Evolutionary conservation across 805 yeast genomes (phyloP).

Genomic region (Brettanomyces anomalus): DNA sequence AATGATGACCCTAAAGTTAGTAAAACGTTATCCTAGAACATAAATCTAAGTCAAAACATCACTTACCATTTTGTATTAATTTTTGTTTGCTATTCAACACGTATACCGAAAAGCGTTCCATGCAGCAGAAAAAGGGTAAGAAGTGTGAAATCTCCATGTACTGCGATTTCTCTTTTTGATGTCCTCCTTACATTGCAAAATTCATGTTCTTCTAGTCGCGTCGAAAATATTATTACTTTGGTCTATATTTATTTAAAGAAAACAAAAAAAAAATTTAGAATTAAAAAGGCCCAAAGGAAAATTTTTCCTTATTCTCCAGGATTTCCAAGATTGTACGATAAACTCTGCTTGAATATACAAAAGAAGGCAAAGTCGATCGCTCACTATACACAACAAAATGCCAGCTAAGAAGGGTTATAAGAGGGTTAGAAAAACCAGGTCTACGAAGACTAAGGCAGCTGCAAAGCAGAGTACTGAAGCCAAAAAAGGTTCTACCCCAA

Average conservation of each 20-base stretch:
- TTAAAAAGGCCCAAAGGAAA: neutral
- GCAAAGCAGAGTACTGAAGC: neutral
- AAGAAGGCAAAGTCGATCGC: no score
- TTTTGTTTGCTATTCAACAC: no score
- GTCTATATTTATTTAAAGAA: neutral
- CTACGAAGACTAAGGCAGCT: neutral
- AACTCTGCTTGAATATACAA: no score
- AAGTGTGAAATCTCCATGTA: no score
- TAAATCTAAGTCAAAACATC: no score
- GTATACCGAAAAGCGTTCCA: no score
- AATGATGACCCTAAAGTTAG: neutral
- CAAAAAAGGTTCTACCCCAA: neutral
- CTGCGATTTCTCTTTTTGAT: no score
- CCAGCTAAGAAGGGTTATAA: slow-evolving; percentile 1
- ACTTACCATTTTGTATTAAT: no score
- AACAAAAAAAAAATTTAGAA: neutral
- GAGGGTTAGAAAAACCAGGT: neutral
- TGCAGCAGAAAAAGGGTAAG: no score
- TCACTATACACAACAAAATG: neutral
- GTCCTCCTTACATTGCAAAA: no score
- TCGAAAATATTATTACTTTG: neutral
- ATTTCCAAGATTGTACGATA: no score
- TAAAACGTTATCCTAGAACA: no score
- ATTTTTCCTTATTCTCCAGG: neutral
- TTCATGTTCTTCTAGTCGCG: neutral